Evolutionary conservation across 441 rosid species (phyloP).

Genomic region (Breynia disticha): DNA sequence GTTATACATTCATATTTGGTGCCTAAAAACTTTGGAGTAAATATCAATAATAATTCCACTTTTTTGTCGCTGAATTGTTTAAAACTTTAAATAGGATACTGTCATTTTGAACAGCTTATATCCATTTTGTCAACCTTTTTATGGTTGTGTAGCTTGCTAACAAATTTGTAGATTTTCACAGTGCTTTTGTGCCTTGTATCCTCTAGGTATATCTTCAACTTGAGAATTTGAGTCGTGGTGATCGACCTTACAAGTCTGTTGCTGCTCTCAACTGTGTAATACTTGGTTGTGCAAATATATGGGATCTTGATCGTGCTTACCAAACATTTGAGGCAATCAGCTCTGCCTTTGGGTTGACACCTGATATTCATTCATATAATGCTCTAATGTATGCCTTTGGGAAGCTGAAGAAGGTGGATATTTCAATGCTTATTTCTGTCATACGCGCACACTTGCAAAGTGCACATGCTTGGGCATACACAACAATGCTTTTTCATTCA

Average conservation of each 20-base stretch:
- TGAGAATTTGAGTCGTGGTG: slow-evolving; percentile 63
- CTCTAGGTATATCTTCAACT: slow-evolving; percentile 81
- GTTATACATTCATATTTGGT: too few relatives aligned
- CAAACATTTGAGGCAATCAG: slow-evolving; percentile 88
- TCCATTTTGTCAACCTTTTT: not conserved
- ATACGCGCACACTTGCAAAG: too few relatives aligned
- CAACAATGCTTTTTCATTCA: too few relatives aligned
- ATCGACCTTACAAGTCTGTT: slow-evolving; percentile 79
- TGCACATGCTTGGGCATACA: too few relatives aligned
- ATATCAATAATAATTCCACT: too few relatives aligned
- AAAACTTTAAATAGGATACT: too few relatives aligned
- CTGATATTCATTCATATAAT: slow-evolving; percentile 81
- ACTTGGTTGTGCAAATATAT: slow-evolving; percentile 84
- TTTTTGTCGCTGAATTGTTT: too few relatives aligned
- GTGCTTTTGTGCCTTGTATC: slow-evolving; percentile 14
- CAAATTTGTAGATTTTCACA: not conserved
- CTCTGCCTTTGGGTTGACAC: slow-evolving; percentile 63
- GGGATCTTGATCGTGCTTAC: slow-evolving; percentile 96
- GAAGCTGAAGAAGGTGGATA: slow-evolving; percentile 70
- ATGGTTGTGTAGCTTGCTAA: not conserved
- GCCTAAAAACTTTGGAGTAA: too few relatives aligned
- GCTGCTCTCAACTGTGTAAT: slow-evolving; percentile 89
- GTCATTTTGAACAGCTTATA: not conserved
- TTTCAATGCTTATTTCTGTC: slow-evolving; percentile 9
- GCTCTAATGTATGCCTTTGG: slow-evolving; percentile 78